Conservation (phyloP, 2,329 filamentous ascomycete species). For the Aspergillus fischeri region DNA sequence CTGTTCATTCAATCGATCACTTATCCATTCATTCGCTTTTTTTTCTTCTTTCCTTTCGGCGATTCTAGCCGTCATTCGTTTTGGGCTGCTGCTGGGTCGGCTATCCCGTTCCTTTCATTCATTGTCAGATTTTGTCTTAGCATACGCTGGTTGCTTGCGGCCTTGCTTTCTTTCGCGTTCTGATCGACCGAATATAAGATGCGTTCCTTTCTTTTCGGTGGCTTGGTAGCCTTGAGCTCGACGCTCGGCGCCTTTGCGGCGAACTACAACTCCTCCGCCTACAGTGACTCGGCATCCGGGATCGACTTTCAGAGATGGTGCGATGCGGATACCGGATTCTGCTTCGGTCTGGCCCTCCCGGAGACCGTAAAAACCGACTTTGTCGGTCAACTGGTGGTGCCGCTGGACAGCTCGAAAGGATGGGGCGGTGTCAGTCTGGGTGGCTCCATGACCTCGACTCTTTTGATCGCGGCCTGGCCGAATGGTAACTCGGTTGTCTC, state of each 20-base stretch:
- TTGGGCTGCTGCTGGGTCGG: slow-evolving; percentile 14
- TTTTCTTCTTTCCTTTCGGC: slow-evolving; percentile 3
- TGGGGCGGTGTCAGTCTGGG: slow-evolving; percentile 18
- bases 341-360: slow-evolving; percentile 15
- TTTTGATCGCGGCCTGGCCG: slow-evolving; percentile 16
- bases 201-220: slow-evolving; percentile 9
- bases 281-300: slow-evolving; percentile 12
- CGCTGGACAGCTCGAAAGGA: slow-evolving; percentile 11
- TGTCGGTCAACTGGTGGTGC: slow-evolving; percentile 14
- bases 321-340: slow-evolving; percentile 12
- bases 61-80: slow-evolving; percentile 6
- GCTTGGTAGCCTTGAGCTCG: slow-evolving; percentile 11
- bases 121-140: slow-evolving; percentile 1
- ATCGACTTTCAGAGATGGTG: slow-evolving; percentile 18
- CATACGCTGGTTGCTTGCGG: not conserved
- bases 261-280: slow-evolving; percentile 12
- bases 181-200: slow-evolving; percentile 6
- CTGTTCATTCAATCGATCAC: not conserved
- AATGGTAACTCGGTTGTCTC: slow-evolving; percentile 11
- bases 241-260: slow-evolving; percentile 9
- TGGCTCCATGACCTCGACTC: slow-evolving; percentile 9
- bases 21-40: slow-evolving; percentile 2
- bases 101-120: slow-evolving; percentile 9
- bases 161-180: slow-evolving; percentile 4
- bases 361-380: slow-evolving; percentile 12